Percentiles rank a stretch among this genome's conserved stretches.
Conservation (phyloP, 257 asterid species). For the Solanum appendiculatum region DNA sequence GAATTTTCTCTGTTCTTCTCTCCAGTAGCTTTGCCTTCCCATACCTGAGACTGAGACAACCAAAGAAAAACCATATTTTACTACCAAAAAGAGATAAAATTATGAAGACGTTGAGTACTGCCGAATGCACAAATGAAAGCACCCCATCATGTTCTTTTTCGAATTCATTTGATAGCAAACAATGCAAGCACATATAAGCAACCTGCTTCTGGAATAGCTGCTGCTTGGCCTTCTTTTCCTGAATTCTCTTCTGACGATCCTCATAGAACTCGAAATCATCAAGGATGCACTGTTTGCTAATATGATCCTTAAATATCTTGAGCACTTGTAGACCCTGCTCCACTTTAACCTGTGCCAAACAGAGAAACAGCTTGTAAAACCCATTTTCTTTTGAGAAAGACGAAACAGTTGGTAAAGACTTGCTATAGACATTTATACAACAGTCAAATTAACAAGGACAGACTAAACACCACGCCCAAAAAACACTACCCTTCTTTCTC, state of each 20-base stretch:
- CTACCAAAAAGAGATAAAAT: not conserved
- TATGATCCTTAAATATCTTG: conserved; percentile 50
- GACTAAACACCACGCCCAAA: not conserved
- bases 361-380: not conserved
- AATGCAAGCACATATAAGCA: not conserved
- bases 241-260: conserved; percentile 60
- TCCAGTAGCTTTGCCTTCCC: conserved; percentile 17
- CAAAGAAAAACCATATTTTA: not conserved
- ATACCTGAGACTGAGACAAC: conserved; percentile 3
- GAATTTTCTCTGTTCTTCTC: conserved; percentile 18
- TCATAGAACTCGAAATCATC: conserved; percentile 73
- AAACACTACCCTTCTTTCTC: not conserved
- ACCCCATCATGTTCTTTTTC: not conserved
- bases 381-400: not conserved
- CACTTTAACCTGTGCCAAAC: conserved; percentile 41
- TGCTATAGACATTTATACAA: not conserved
- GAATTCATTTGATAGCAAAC: not conserved
- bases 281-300: conserved; percentile 46
- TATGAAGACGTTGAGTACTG: not conserved
- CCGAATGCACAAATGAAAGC: not conserved
- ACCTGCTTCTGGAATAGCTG: conserved; percentile 44
- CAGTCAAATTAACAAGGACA: not conserved
- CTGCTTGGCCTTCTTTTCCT: conserved; percentile 49
- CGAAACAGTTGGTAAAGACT: not conserved
- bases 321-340: conserved; percentile 61